These are phyloP conservation scores for Fusarium sp. DNA, from an alignment of 2,329 filamentous ascomycete species.

Conservation along the genomic window DNA sequence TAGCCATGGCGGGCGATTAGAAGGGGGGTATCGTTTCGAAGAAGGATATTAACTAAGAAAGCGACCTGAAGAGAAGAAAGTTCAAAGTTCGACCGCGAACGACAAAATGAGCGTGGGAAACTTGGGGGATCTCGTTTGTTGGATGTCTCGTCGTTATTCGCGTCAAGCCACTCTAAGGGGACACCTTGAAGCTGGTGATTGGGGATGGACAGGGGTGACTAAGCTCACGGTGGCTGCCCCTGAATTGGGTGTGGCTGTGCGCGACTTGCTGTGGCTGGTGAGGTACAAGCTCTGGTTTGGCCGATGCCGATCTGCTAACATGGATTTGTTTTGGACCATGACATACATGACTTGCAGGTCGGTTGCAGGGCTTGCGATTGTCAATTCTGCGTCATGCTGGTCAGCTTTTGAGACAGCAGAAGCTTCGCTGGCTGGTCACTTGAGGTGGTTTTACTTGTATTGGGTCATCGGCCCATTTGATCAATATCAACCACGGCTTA, in stretches of 20 bases:
- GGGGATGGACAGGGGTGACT: slow-evolving; percentile 19
- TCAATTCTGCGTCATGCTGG: slow-evolving; percentile 15
- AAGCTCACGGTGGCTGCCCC: slow-evolving; percentile 34
- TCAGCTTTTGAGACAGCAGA: slow-evolving; percentile 7
- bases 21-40: slow-evolving; percentile 9
- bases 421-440: background rate
- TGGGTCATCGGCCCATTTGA: background rate
- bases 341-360: slow-evolving; percentile 24
- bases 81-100: slow-evolving; percentile 4
- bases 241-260: slow-evolving; percentile 34
- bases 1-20: slow-evolving; percentile 53
- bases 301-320: slow-evolving; percentile 29
- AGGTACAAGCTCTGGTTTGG: background rate
- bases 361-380: slow-evolving; percentile 12
- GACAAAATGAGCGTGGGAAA: slow-evolving; percentile 38
- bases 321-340: background rate
- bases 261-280: background rate
- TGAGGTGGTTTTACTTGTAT: background rate
- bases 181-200: slow-evolving; percentile 37
- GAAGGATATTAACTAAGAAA: background rate
- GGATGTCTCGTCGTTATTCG: slow-evolving; percentile 26
- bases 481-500: background rate
- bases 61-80: background rate
- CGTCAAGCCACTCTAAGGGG: slow-evolving; percentile 40
- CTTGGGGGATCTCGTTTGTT: slow-evolving; percentile 37